phyloP scores from a whole-genome alignment of 23 red algal genomes.

The Gracilariopsis chorda region DNA sequence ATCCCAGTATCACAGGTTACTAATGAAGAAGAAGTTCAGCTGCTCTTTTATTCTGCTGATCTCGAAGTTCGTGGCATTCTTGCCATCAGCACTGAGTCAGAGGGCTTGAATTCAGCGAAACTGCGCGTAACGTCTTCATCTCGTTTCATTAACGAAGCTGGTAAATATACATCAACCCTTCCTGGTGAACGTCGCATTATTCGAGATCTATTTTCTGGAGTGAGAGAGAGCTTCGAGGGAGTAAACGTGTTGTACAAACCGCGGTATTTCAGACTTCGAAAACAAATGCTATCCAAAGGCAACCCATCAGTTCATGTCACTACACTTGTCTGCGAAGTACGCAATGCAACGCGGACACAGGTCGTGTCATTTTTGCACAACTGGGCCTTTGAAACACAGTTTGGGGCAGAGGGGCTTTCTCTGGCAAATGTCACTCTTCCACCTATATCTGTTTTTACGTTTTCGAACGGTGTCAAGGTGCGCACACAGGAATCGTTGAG shows the following conservation, averaged over 20 bases:
- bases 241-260: not conserved
- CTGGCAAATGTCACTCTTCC: not conserved
- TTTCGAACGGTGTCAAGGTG: not conserved
- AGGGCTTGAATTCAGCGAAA: not conserved
- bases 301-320: not conserved
- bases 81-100: not conserved
- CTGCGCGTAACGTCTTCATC: not conserved
- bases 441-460: not conserved
- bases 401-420: not conserved
- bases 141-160: not conserved
- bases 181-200: slow-evolving; percentile 6
- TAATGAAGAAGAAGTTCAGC: not conserved
- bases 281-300: not conserved
- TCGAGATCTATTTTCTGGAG: not conserved
- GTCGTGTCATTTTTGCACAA: not conserved
- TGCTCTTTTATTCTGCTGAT: not conserved
- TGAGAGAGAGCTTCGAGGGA: not conserved
- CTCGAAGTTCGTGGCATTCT: not conserved
- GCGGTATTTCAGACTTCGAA: not conserved
- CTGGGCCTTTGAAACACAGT: slow-evolving; percentile 4
- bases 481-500: not conserved
- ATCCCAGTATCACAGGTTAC: not conserved
- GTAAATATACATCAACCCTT: not conserved
- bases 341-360: not conserved
- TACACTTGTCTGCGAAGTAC: not conserved